Conservation (phyloP, 2,329 filamentous ascomycete species). For the Aspergillus tubingensis region DNA sequence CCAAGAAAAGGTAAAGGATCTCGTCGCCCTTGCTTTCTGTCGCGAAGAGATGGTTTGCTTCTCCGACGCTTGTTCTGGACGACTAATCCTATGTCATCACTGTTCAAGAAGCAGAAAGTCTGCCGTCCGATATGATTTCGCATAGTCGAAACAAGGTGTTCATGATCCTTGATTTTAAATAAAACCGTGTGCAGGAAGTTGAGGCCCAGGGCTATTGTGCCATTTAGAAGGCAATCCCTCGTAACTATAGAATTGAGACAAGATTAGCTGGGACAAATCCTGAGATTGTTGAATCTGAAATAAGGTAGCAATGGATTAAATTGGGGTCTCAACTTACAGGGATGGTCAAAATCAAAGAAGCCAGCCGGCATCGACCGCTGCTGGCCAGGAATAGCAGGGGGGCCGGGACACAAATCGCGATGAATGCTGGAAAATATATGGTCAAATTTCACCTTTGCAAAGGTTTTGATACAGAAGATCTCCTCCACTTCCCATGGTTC, state of each 20-base stretch:
- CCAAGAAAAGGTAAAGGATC: conserved; percentile 12
- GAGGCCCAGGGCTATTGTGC: conserved; percentile 14
- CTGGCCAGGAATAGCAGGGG: too few relatives aligned
- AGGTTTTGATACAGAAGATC: conserved; percentile 8
- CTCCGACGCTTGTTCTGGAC: too few relatives aligned
- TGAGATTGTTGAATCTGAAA: neutral
- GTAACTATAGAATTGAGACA: neutral
- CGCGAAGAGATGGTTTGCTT: too few relatives aligned
- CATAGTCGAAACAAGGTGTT: conserved; percentile 17
- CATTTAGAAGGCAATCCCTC: conserved; percentile 3
- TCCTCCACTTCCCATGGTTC: conserved; percentile 19
- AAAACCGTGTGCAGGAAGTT: conserved; percentile 6
- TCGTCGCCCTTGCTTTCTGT: too few relatives aligned
- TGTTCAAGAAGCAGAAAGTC: neutral
- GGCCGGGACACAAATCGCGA: conserved; percentile 5
- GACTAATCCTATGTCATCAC: too few relatives aligned
- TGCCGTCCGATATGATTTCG: conserved; percentile 3
- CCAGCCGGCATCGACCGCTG: too few relatives aligned
- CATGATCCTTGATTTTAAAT: conserved; percentile 13
- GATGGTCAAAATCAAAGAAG: too few relatives aligned
- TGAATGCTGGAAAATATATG: conserved; percentile 7
- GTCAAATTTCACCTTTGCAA: neutral
- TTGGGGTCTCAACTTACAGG: neutral
- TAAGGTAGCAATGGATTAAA: neutral
- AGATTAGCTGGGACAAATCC: neutral